phyloP scores from a whole-genome alignment of 352 stramenopile genomes.

The Lagenidium giganteum region DNA sequence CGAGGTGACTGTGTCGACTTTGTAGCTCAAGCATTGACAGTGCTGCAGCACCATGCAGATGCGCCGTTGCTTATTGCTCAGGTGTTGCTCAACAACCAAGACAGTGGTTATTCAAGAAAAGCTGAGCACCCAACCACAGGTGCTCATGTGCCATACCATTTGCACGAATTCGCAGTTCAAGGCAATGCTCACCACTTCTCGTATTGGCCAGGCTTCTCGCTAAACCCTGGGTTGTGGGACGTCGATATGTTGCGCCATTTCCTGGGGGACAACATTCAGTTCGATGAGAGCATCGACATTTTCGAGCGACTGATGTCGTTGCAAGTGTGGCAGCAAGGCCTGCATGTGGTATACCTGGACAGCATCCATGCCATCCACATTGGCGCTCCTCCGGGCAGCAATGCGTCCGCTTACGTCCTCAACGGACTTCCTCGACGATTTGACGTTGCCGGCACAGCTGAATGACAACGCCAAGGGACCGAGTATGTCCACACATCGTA shows the following conservation, averaged over 20 bases:
- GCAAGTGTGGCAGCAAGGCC: slow-evolving; percentile 21
- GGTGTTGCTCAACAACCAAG: slow-evolving; percentile 54
- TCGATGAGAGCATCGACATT: slow-evolving; percentile 20
- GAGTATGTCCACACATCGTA: too few relatives aligned
- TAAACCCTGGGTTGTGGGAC: slow-evolving; percentile 59
- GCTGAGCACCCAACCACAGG: too few relatives aligned
- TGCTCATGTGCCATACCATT: slow-evolving; percentile 24
- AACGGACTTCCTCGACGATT: slow-evolving; percentile 34
- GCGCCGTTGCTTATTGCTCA: slow-evolving; percentile 15
- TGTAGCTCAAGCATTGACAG: slow-evolving; percentile 13
- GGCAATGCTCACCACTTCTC: slow-evolving; percentile 31
- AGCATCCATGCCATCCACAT: slow-evolving; percentile 20
- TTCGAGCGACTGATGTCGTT: slow-evolving; percentile 33
- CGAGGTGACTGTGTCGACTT: slow-evolving; percentile 2
- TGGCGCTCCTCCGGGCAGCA: slow-evolving; percentile 18
- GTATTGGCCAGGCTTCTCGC: slow-evolving; percentile 61
- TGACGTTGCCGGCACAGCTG: too few relatives aligned
- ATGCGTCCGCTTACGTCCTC: slow-evolving; percentile 36
- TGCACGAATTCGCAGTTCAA: slow-evolving; percentile 46
- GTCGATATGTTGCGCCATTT: slow-evolving; percentile 7
- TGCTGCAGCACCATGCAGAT: slow-evolving; percentile 14
- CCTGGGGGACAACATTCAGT: slow-evolving; percentile 4
- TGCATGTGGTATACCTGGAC: slow-evolving; percentile 22
- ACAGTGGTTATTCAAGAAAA: slow-evolving; percentile 20
- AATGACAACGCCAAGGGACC: too few relatives aligned